Conservation (phyloP, 805 yeast species). For the Yueomyces sp. region DNA sequence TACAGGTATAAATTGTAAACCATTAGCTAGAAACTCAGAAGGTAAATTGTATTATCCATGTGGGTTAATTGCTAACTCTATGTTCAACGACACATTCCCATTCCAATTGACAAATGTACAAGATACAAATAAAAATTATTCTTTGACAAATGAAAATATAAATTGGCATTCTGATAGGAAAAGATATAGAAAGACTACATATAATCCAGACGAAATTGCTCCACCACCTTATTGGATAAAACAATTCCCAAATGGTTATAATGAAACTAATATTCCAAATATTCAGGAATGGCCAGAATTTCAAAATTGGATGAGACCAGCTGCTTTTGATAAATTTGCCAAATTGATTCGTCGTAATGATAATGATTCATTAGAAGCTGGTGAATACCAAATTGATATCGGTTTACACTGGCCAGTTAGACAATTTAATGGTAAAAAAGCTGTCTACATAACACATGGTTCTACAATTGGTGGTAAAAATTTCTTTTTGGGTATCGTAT, state of each 20-base stretch:
- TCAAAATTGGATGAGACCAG: conserved; percentile 95
- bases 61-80: conserved; percentile 86
- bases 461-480: conserved; percentile 70
- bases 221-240: conserved; percentile 92
- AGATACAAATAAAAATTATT: conserved; percentile 25
- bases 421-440: conserved; percentile 55
- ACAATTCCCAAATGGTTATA: conserved; percentile 77
- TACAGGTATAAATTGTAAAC: conserved; percentile 46
- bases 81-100: conserved; percentile 77
- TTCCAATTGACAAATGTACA: conserved; percentile 18
- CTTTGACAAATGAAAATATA: conserved; percentile 42
- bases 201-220: conserved; percentile 54
- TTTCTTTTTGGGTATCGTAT: conserved; percentile 53
- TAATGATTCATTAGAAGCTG: conserved; percentile 37
- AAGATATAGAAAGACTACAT: conserved; percentile 60
- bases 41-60: conserved; percentile 78
- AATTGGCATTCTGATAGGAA: conserved; percentile 76
- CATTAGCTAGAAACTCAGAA: conserved; percentile 37
- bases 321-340: conserved; percentile 56
- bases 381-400: conserved; percentile 48
- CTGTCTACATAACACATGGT: conserved; percentile 52
- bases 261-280: conserved; percentile 67
- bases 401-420: conserved; percentile 74
- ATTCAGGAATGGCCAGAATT: conserved; percentile 66
- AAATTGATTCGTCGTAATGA: conserved; percentile 55